Conservation (phyloP, 1,284 basidiomycete genomes). For the Ustilago lituana region DNA sequence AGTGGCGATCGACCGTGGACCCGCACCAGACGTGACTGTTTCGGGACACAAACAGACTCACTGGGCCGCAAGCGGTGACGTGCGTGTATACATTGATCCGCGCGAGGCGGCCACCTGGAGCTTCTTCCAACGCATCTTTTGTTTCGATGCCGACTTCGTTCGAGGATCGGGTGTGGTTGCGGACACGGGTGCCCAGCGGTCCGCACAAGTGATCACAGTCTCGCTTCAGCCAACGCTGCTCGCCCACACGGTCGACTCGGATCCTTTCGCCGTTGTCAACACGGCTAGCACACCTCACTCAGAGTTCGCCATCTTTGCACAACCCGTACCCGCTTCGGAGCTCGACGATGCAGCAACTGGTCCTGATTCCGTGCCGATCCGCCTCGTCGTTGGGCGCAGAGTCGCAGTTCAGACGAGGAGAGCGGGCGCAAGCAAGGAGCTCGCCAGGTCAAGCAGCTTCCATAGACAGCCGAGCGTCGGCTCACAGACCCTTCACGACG, state of each 20-base stretch:
- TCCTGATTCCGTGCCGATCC: slow-evolving; percentile 12
- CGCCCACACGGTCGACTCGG: slow-evolving; percentile 9
- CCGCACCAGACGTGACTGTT: neutral
- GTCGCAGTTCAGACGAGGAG: slow-evolving; percentile 15
- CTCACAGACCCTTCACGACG: slow-evolving; percentile 30
- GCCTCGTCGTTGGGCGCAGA: slow-evolving; percentile 38
- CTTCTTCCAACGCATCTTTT: slow-evolving; percentile 59
- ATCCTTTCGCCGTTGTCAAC: slow-evolving; percentile 12
- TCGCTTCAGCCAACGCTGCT: slow-evolving; percentile 22
- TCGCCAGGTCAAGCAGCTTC: slow-evolving; percentile 34
- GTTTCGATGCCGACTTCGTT: slow-evolving; percentile 43
- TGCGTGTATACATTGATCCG: slow-evolving; percentile 54
- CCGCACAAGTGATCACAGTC: slow-evolving; percentile 28
- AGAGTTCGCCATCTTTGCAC: slow-evolving; percentile 47
- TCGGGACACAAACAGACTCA: slow-evolving; percentile 10
- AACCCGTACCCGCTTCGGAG: slow-evolving; percentile 5
- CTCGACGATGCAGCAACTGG: slow-evolving; percentile 1
- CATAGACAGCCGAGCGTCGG: slow-evolving; percentile 24
- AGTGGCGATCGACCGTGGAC: slow-evolving; percentile 19
- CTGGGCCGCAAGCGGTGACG: slow-evolving; percentile 39
- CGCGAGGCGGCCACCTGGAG: slow-evolving; percentile 39
- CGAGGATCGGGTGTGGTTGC: no score
- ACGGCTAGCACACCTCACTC: slow-evolving; percentile 17
- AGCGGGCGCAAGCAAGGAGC: slow-evolving; percentile 9
- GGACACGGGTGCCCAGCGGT: slow-evolving; percentile 15